phyloP scores from a whole-genome alignment of 1,139 yeast species.

The Nakaseomyces kungkrabaensis region DNA sequence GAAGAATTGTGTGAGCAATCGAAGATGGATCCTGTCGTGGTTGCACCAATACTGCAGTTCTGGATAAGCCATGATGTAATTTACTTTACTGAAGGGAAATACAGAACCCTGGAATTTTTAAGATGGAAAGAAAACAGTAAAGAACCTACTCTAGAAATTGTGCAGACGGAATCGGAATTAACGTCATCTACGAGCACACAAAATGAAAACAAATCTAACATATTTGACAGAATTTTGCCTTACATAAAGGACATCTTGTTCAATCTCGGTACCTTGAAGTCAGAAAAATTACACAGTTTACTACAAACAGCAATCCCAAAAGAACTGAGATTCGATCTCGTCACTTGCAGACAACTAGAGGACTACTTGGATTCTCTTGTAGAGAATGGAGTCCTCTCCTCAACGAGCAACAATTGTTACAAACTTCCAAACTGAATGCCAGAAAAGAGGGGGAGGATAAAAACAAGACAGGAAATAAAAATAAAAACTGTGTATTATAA shows the following conservation, averaged over 20 bases:
- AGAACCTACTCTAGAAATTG: not conserved
- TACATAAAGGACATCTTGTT: slow-evolving; percentile 47
- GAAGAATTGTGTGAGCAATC: slow-evolving; percentile 27
- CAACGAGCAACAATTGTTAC: not conserved
- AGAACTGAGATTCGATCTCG: slow-evolving; percentile 33
- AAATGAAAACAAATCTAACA: not conserved
- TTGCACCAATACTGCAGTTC: slow-evolving; percentile 35
- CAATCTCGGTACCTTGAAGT: slow-evolving; percentile 42
- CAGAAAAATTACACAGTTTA: slow-evolving; percentile 43
- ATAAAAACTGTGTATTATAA: not conserved
- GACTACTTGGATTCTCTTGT: slow-evolving; percentile 34
- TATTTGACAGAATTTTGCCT: slow-evolving; percentile 27
- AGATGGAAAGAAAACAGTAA: slow-evolving; percentile 8
- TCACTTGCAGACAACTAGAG: slow-evolving; percentile 33
- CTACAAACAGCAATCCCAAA: slow-evolving; percentile 45
- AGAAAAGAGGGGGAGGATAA: not conserved
- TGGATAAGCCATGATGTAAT: slow-evolving; percentile 52
- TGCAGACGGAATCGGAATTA: not conserved
- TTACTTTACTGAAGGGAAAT: slow-evolving; percentile 9
- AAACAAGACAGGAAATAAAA: not conserved
- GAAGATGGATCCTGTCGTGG: slow-evolving; percentile 22
- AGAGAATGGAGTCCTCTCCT: slow-evolving; percentile 30
- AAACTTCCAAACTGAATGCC: not conserved
- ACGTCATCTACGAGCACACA: not conserved
- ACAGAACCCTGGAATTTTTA: slow-evolving; percentile 17